Percentiles rank a stretch among this genome's conserved stretches.
phyloP scores from a whole-genome alignment of 306 rosid species.

The Quercus rubra region DNA sequence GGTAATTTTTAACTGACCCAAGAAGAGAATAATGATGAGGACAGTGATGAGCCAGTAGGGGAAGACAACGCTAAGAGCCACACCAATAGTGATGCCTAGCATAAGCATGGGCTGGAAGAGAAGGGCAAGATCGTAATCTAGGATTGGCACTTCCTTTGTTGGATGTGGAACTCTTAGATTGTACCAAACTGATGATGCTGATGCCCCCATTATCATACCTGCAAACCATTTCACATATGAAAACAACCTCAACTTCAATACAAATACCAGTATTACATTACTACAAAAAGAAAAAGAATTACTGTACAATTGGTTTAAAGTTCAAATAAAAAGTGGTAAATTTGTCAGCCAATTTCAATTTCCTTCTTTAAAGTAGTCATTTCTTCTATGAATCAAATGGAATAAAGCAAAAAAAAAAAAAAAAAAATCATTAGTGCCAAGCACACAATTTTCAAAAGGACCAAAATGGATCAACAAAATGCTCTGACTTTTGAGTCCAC shows the following conservation, averaged over 20 bases:
- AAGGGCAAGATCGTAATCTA: conserved; percentile 86
- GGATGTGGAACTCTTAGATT: conserved; percentile 88
- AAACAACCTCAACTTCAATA: neutral
- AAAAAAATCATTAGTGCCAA: neutral
- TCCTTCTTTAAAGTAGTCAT: neutral
- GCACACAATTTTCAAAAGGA: neutral
- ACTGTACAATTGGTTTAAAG: neutral
- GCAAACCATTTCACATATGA: conserved; percentile 1
- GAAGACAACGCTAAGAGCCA: conserved; percentile 80
- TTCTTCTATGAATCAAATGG: too few species aligned
- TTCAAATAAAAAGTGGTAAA: neutral
- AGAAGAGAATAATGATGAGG: conserved; percentile 79
- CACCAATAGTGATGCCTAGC: conserved; percentile 94
- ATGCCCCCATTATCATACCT: conserved; percentile 99
- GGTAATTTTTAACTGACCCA: conserved; percentile 32
- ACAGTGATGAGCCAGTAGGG: conserved; percentile 96
- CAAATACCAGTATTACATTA: too few species aligned
- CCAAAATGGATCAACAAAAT: neutral
- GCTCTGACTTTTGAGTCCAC: neutral
- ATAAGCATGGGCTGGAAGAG: conserved; percentile 90
- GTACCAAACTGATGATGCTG: conserved; percentile 85
- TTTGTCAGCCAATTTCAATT: neutral
- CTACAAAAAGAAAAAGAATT: neutral
- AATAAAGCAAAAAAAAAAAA: neutral
- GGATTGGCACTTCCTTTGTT: conserved; percentile 72